phyloP scores from a whole-genome alignment of 192 early-diverging fungal genomes.

The Rhizophagus sp. region DNA sequence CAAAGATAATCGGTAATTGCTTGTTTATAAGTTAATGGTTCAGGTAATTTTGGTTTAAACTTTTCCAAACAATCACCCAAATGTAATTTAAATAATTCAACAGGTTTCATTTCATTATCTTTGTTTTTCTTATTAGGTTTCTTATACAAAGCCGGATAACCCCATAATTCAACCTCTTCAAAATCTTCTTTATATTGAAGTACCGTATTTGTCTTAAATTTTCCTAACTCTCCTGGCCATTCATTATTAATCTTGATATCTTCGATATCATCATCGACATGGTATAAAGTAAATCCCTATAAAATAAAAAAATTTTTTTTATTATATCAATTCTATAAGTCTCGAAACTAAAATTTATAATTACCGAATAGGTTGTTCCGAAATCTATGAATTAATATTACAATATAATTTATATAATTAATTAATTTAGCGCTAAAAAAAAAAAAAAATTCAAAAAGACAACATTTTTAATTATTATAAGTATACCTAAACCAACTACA shows the following conservation, averaged over 20 bases:
- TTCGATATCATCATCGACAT: neutral
- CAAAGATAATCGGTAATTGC: constrained; percentile 1
- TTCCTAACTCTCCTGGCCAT: neutral
- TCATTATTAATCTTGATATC: neutral
- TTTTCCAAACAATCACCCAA: neutral
- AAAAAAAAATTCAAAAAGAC: neutral
- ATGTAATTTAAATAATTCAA: neutral
- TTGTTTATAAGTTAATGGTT: constrained; percentile 14
- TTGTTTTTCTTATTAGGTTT: neutral
- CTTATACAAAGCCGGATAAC: neutral
- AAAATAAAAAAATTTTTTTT: too few relatives aligned
- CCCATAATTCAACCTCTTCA: neutral
- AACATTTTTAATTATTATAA: neutral
- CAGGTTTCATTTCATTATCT: neutral
- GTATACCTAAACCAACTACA: too few relatives aligned
- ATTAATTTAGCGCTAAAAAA: neutral
- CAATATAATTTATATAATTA: neutral
- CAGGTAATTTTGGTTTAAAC: constrained; percentile 22
- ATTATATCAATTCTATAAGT: neutral
- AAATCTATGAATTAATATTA: neutral
- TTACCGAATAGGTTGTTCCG: constrained; percentile 1
- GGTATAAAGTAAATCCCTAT: too few relatives aligned
- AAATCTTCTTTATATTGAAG: neutral
- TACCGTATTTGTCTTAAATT: neutral
- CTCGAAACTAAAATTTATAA: neutral